Evolutionary conservation across 192 early-diverging fungal genomes (phyloP).

Genomic region (Gaertneriomyces semiglobifer): DNA sequence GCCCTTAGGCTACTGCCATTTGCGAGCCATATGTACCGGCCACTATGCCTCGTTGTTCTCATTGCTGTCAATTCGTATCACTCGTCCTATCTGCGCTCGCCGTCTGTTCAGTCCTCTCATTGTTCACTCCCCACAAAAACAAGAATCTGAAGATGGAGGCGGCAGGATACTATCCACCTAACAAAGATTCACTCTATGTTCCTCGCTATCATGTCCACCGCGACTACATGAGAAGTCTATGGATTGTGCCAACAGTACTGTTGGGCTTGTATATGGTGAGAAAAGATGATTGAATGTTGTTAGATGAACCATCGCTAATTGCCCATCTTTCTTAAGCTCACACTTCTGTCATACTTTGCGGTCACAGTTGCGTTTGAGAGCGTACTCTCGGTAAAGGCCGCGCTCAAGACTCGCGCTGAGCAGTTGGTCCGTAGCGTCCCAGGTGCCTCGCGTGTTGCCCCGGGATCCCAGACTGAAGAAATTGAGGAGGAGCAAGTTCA

Average conservation of each 20-base stretch:
- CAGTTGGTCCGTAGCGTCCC: neutral
- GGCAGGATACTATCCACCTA: too few species aligned
- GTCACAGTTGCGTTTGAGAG: neutral
- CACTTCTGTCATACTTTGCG: constrained; percentile 2
- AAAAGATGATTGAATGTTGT: neutral
- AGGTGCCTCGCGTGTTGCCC: neutral
- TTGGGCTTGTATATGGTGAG: constrained; percentile 14
- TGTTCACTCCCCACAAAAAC: too few species aligned
- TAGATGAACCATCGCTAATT: neutral
- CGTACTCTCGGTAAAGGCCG: neutral
- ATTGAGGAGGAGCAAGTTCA: neutral
- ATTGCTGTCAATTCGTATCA: too few species aligned
- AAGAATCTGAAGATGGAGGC: too few species aligned
- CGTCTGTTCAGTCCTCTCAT: too few species aligned
- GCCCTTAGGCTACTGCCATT: too few species aligned
- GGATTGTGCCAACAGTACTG: constrained; percentile 19
- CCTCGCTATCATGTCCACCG: constrained; percentile 17
- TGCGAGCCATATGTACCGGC: too few species aligned
- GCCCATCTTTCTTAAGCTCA: neutral
- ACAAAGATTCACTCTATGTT: neutral
- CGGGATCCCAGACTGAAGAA: neutral
- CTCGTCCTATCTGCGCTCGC: too few species aligned
- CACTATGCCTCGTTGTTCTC: too few species aligned
- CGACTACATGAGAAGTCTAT: constrained; percentile 17
- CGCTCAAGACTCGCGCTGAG: constrained; percentile 1